Conservation (phyloP, 106 monocot species). For the Narthecium ossifragum region DNA sequence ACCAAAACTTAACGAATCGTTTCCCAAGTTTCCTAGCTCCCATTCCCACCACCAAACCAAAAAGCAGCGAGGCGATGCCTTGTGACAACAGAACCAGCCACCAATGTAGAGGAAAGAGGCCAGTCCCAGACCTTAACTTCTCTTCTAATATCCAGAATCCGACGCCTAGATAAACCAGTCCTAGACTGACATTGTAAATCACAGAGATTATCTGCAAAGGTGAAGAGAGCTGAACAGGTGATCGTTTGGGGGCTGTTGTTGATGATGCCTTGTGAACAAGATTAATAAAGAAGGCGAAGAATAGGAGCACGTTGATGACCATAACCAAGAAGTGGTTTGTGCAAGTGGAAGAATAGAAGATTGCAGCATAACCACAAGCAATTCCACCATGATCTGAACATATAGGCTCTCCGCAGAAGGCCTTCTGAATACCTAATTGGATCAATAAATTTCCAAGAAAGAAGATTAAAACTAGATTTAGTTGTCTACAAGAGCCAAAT, state of each 20-base stretch:
- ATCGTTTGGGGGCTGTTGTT: neutral
- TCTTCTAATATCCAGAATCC: slow-evolving; percentile 35
- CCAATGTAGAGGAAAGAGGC: slow-evolving; percentile 15
- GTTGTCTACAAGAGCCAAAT: neutral
- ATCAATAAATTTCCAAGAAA: neutral
- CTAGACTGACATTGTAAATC: slow-evolving; percentile 30
- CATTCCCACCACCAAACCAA: slow-evolving; percentile 8
- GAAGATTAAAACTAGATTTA: neutral
- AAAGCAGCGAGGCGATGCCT: slow-evolving; percentile 35
- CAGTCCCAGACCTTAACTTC: slow-evolving; percentile 4
- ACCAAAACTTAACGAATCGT: slow-evolving; percentile 26
- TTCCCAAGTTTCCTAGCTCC: slow-evolving; percentile 1
- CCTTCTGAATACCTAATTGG: slow-evolving; percentile 9
- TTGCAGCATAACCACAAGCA: slow-evolving; percentile 5
- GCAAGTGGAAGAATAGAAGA: slow-evolving; percentile 25
- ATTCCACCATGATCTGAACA: no score
- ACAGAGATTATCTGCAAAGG: slow-evolving; percentile 12
- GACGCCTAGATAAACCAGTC: slow-evolving; percentile 38
- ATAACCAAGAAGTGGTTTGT: slow-evolving; percentile 33
- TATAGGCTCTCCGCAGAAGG: no score
- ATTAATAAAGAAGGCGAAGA: slow-evolving; percentile 21
- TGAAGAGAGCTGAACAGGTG: slow-evolving; percentile 14
- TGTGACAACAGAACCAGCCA: slow-evolving; percentile 44
- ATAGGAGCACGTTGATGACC: slow-evolving; percentile 19
- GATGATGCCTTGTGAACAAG: slow-evolving; percentile 12